Base-by-base conservation (phyloP, 1,284 basidiomycete genomes). In the Cryptococcus sp. region DNA sequence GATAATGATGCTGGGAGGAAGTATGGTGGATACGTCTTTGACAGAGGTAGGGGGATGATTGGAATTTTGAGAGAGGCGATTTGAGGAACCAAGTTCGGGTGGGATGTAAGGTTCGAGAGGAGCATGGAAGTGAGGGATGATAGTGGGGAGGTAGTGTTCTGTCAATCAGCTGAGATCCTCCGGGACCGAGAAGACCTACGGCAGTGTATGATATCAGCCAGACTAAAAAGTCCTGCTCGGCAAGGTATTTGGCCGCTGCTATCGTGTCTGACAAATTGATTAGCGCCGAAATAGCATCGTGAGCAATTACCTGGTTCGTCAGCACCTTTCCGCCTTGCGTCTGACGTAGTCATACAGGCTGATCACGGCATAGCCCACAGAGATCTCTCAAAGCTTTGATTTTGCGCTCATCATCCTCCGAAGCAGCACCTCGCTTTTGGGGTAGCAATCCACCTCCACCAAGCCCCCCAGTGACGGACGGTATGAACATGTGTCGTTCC, bases 51-150 rank as follows among this genome's bases (percentile, higher is more conserved):
- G 22, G 70, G 76, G 16, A 90, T 77, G 46, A 91, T 78, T 1
- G 83, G 76, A 46, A 93, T 78, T 50, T 81, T 82, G 31, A 93
- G 77, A 2, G 79, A 78, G 3, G 93, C 78, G 10, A 97, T 76
- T 1, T 80, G 73, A 2, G 83, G 78, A 57, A 87, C 86, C 46
- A 88, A 81, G 0, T 81, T 77, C 4, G 89, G 80, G 48, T 89
- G 84, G 13, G 88, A 83, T 14, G 91, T 91, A 41, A 98, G 78
- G 75, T 99, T 99, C 18, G 93, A 97, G 5, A 98, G 81, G 1
- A 98, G 81, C 96, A 99, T 98, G 28, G 90, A 85, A 1, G 92
- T 91, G 10, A 98, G 82, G 76, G 98, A 94, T 28, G 92, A 91
- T 18, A 97, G 84, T 49, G 89, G 83, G 3, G 93, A 86, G 56